Percentiles rank a stretch among this genome's conserved stretches.
phyloP scores from a whole-genome alignment of 2,329 filamentous ascomycete species.

The Pseudocercospora cruenta region DNA sequence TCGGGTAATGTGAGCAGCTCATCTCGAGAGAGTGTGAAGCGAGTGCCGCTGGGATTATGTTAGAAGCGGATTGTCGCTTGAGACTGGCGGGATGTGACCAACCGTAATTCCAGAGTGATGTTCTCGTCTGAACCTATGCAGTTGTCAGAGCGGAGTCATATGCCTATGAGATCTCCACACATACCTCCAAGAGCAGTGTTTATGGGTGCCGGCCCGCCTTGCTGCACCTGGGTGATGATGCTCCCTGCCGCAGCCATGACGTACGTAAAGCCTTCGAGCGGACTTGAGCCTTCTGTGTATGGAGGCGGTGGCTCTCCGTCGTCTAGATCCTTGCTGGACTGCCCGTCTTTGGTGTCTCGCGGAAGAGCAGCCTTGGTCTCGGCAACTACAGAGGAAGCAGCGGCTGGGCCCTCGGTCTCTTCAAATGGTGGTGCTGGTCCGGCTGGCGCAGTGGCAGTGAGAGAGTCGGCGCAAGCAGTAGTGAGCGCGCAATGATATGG shows the following conservation, averaged over 20 bases:
- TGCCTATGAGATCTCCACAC: background rate
- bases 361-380: slow-evolving; percentile 86
- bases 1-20: slow-evolving; percentile 94
- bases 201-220: slow-evolving; percentile 81
- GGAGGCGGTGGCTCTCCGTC: slow-evolving; percentile 94
- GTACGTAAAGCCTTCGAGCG: slow-evolving; percentile 89
- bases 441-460: slow-evolving; percentile 53
- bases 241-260: slow-evolving; percentile 98
- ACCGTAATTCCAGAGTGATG: slow-evolving; percentile 93
- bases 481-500: slow-evolving; percentile 47
- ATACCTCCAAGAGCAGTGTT: slow-evolving; percentile 76
- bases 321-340: slow-evolving; percentile 70
- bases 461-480: slow-evolving; percentile 40
- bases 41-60: slow-evolving; percentile 69
- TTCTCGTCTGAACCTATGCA: slow-evolving; percentile 75
- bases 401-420: slow-evolving; percentile 40
- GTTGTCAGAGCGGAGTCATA: background rate
- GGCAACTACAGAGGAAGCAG: slow-evolving; percentile 59
- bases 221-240: slow-evolving; percentile 98
- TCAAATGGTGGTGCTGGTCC: slow-evolving; percentile 53
- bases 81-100: slow-evolving; percentile 40
- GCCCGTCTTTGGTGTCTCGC: slow-evolving; percentile 76
- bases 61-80: slow-evolving; percentile 16
- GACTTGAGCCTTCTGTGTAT: slow-evolving; percentile 92
- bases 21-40: slow-evolving; percentile 91